A percentile compares a stretch with the other conserved stretches of the same genome.
Evolutionary conservation across 2,329 filamentous ascomycete species (phyloP).

Genomic region (Westerdykella ornata): DNA sequence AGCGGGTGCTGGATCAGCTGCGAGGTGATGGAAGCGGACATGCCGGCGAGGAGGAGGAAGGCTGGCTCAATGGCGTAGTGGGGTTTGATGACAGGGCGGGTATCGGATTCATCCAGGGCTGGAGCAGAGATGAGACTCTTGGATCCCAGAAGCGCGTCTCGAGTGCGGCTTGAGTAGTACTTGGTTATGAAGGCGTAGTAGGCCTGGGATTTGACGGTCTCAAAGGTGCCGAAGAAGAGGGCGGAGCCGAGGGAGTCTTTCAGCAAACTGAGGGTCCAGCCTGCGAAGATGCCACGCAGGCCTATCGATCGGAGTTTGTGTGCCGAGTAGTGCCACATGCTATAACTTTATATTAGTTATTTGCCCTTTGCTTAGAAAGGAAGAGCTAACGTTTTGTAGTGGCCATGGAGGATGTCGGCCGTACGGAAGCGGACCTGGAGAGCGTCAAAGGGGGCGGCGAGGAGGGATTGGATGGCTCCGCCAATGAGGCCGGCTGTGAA

Average conservation of each 20-base stretch:
- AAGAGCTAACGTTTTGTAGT: conserved; percentile 56
- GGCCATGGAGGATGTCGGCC: conserved; percentile 52
- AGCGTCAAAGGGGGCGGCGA: conserved; percentile 69
- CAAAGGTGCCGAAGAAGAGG: conserved; percentile 68
- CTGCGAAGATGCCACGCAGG: conserved; percentile 64
- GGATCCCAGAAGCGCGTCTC: conserved; percentile 24
- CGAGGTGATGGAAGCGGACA: conserved; percentile 61
- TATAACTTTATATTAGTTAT: no score
- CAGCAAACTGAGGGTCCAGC: conserved; percentile 60
- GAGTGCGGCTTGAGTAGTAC: conserved; percentile 51
- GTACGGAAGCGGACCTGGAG: conserved; percentile 67
- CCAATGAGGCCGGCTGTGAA: conserved; percentile 65
- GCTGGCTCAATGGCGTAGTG: conserved; percentile 69
- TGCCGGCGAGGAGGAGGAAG: conserved; percentile 63
- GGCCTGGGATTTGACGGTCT: conserved; percentile 67
- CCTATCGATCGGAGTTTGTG: conserved; percentile 67
- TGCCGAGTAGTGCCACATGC: conserved; percentile 66
- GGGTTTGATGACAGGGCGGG: conserved; percentile 54
- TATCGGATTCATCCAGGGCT: conserved; percentile 20
- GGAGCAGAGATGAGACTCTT: conserved; percentile 6
- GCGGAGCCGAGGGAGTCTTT: conserved; percentile 66
- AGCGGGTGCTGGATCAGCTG: conserved; percentile 66
- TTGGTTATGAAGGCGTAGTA: conserved; percentile 65
- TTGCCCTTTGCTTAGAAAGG: no score
- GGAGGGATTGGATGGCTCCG: conserved; percentile 60